Percentiles rank a stretch among this genome's conserved stretches.
Conservation (phyloP, 2,329 filamentous ascomycete species). For the Colletotrichum musae region DNA sequence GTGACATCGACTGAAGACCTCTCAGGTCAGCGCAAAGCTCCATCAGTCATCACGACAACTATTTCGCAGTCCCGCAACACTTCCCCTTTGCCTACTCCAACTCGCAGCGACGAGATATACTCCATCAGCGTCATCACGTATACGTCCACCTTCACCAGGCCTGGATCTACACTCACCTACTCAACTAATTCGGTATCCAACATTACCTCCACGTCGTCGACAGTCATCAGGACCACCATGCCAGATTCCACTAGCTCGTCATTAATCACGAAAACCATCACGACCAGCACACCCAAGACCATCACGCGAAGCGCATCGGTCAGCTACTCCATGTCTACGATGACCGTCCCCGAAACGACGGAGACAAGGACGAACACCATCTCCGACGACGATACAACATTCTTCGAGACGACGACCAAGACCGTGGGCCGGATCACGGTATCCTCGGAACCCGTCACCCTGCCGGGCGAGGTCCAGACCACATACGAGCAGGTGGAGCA, state of each 20-base stretch:
- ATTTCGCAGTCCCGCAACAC: not conserved
- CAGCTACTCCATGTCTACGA: conserved; percentile 7
- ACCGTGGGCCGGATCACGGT: conserved; percentile 1
- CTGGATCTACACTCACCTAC: conserved; percentile 6
- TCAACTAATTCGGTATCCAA: not conserved
- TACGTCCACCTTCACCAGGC: conserved; percentile 20
- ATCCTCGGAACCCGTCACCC: not conserved
- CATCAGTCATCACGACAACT: not conserved
- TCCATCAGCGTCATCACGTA: conserved; percentile 19
- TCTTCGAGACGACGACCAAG: conserved; percentile 10
- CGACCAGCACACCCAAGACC: not conserved
- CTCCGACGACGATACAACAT: conserved; percentile 9
- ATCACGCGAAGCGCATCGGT: not conserved
- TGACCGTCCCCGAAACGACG: conserved; percentile 5
- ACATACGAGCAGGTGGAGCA: conserved; percentile 8
- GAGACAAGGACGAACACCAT: not conserved
- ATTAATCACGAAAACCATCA: not conserved
- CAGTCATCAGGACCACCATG: conserved; percentile 8
- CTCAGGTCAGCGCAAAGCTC: not conserved
- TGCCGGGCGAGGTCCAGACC: not conserved
- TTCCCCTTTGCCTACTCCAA: not conserved
- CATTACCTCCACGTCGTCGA: conserved; percentile 2
- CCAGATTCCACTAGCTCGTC: not conserved
- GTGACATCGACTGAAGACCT: not conserved
- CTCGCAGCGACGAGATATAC: not conserved